phyloP scores from a whole-genome alignment of 2,329 filamentous ascomycete species.

The Aspergillus sp. region DNA sequence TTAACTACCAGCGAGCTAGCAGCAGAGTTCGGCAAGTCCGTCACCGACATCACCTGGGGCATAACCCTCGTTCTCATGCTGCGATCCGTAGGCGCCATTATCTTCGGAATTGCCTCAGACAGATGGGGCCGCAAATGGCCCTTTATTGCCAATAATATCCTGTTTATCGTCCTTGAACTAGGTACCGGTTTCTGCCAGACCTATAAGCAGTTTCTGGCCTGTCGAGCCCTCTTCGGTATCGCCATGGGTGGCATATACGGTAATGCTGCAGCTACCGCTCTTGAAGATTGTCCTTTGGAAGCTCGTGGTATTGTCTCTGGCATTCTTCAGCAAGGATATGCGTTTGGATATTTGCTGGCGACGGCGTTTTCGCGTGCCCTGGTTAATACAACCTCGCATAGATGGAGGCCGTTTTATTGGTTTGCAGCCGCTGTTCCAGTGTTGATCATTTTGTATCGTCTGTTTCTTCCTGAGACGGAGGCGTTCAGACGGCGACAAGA shows the following conservation, averaged over 20 bases:
- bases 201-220: slow-evolving; percentile 53
- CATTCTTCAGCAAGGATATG: slow-evolving; percentile 58
- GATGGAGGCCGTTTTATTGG: slow-evolving; percentile 83
- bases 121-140: slow-evolving; percentile 53
- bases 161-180: slow-evolving; percentile 56
- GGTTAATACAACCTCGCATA: slow-evolving; percentile 64
- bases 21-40: slow-evolving; percentile 46
- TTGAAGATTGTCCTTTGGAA: slow-evolving; percentile 55
- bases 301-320: slow-evolving; percentile 56
- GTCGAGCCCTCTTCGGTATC: slow-evolving; percentile 55
- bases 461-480: slow-evolving; percentile 71
- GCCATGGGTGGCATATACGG: slow-evolving; percentile 60
- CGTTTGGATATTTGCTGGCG: slow-evolving; percentile 58
- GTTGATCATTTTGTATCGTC: slow-evolving; percentile 70
- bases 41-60: slow-evolving; percentile 56
- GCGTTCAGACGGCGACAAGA: slow-evolving; percentile 61
- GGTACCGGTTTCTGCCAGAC: slow-evolving; percentile 55
- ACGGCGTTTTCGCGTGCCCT: slow-evolving; percentile 47
- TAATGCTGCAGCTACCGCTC: slow-evolving; percentile 55
- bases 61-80: slow-evolving; percentile 55
- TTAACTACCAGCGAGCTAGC: slow-evolving; percentile 50
- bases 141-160: slow-evolving; percentile 54
- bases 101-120: slow-evolving; percentile 49
- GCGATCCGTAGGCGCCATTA: slow-evolving; percentile 52
- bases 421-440: slow-evolving; percentile 76